Evolutionary conservation across 768 basidiomycete genomes (phyloP), one percentile per base, ranked within the genome.

Genomic region (Lactifluus volemus): DNA sequence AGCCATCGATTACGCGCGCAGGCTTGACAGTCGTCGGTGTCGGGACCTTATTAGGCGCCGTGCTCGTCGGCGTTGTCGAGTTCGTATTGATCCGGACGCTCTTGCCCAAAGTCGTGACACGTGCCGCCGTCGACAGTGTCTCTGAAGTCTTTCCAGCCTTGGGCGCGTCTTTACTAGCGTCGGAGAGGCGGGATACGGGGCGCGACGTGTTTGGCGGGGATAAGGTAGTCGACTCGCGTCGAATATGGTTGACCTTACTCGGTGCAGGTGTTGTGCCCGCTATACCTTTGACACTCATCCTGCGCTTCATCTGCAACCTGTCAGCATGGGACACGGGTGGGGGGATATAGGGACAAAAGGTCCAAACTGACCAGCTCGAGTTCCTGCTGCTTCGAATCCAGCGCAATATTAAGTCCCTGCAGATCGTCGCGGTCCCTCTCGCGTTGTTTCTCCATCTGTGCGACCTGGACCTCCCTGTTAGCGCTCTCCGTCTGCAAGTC

Each of bases 361-460:
- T 67, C 38, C 19, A 32, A 47, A 78, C 83, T 55, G 61, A 97
- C 94, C 72, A 95, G 70, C 70, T 96, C 92, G 42, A 97, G 75
- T 71, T 96, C 94, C 71, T 95, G 92, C 68, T 97, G 94, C 73
- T 97, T 97, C 29, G 92, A 86, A 72, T 95, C 92, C 56, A 97
- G 73, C 0, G 93, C 94, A 39, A 95, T 92, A 67, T 96, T 94
- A 67, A 96, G 73, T n/a, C 89, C 88, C 51, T 81, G 73, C 21
- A 88, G 71, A 71, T 96, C 93, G 47, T 93, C 87, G 71, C 86
- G 85, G 63, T 87, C 81, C 68, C 84, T 77, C 0, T 76, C 75
- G 42, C 81, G 77, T 67, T 86, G 78, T 73, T 89, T 90, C 63
- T 78, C 79, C 54, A 91, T 72, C 67, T 89, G 86, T 14, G 84